These are phyloP conservation scores for Halophytophthora polymorphica DNA, from an alignment of 352 stramenopile genomes.

Conservation along the genomic window DNA sequence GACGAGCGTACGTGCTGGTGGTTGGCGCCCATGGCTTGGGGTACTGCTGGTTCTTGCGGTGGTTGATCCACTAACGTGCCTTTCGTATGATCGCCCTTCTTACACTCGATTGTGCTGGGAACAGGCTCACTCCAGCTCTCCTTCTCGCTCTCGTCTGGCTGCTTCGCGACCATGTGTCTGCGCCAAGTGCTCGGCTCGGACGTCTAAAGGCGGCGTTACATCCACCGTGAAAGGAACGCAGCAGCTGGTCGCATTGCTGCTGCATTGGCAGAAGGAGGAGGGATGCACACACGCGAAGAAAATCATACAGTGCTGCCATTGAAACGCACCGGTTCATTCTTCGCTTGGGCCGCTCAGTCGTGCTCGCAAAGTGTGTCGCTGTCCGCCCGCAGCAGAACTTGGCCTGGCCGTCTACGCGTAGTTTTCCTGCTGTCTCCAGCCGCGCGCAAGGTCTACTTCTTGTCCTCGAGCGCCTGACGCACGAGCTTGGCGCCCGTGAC, in stretches of 20 bases:
- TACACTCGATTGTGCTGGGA: conserved; percentile 7
- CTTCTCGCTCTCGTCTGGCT: conserved; percentile 61
- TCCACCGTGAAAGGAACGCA: neutral
- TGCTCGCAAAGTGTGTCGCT: too few species aligned
- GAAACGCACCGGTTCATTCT: neutral
- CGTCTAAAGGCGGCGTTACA: conserved; percentile 27
- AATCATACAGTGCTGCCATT: too few species aligned
- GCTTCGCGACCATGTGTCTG: conserved; percentile 80
- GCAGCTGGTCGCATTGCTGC: too few species aligned
- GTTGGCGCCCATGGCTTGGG: conserved; percentile 3
- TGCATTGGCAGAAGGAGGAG: too few species aligned
- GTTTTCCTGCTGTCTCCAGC: too few species aligned
- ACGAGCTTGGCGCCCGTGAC: conserved; percentile 90
- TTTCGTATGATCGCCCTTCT: too few species aligned
- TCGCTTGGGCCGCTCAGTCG: too few species aligned
- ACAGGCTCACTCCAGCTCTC: conserved; percentile 26
- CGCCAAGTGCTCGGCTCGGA: conserved; percentile 58
- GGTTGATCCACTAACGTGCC: neutral
- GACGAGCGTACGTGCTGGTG: conserved; percentile 11
- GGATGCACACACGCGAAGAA: too few species aligned
- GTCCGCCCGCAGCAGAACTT: too few species aligned
- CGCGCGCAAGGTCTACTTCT: conserved; percentile 23
- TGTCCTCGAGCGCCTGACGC: conserved; percentile 77
- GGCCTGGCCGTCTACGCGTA: too few species aligned
- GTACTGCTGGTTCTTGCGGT: neutral